phyloP scores from a whole-genome alignment of 805 yeast species.

The Candida rishiriensis region DNA sequence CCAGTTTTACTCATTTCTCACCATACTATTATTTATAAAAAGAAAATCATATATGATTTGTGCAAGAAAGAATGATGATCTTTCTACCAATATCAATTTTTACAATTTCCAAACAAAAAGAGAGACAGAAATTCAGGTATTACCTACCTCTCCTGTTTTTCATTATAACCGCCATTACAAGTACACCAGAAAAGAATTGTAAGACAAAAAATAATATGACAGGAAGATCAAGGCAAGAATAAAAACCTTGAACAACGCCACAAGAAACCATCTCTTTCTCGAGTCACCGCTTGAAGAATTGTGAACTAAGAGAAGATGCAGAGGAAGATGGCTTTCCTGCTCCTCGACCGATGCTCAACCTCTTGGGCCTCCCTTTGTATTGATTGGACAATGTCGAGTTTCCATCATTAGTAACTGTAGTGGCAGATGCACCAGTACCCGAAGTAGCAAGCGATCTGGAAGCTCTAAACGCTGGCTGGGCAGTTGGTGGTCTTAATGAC shows the following conservation, averaged over 20 bases:
- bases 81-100: no score
- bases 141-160: not conserved
- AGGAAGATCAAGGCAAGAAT: no score
- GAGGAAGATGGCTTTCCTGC: not conserved
- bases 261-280: not conserved
- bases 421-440: not conserved
- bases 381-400: no score
- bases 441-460: not conserved
- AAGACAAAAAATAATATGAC: not conserved
- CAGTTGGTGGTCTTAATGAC: slow-evolving; percentile 4
- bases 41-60: no score
- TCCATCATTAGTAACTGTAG: no score
- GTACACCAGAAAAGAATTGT: not conserved
- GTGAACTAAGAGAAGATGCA: not conserved
- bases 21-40: no score
- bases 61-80: no score
- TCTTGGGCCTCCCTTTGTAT: no score
- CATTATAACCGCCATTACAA: not conserved
- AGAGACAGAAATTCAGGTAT: no score
- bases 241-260: no score
- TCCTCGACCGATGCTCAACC: not conserved
- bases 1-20: no score
- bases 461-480: not conserved
- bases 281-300: not conserved
- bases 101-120: no score